These are phyloP conservation scores for Alnus glutinosa DNA, from an alignment of 306 rosid species.

Conservation along the genomic window DNA sequence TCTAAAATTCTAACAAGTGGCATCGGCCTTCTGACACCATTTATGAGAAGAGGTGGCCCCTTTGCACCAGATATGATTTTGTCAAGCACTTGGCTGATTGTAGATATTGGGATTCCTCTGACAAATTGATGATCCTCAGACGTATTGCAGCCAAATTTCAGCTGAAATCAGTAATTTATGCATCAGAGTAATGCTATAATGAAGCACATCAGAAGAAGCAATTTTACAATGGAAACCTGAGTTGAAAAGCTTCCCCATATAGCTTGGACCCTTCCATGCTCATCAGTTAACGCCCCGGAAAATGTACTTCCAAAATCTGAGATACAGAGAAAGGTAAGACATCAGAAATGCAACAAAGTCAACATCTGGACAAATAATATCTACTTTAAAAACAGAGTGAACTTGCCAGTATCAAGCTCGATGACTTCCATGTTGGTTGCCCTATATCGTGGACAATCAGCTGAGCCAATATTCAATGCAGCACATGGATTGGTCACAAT, in stretches of 20 bases:
- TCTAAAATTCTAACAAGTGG: constrained; percentile 86
- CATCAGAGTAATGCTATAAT: constrained; percentile 26
- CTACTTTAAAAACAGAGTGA: not conserved
- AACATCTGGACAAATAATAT: constrained; percentile 7
- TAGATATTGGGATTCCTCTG: constrained; percentile 85
- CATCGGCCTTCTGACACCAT: constrained; percentile 87
- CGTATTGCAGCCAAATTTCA: constrained; percentile 70
- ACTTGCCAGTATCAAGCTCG: constrained; percentile 94
- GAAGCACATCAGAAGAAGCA: not conserved
- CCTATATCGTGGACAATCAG: constrained; percentile 89
- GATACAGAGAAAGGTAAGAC: constrained; percentile 15
- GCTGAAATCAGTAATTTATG: constrained; percentile 50
- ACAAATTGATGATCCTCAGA: constrained; percentile 98
- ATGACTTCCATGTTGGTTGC: constrained; percentile 98
- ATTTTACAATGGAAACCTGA: constrained; percentile 58
- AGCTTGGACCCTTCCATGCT: constrained; percentile 92
- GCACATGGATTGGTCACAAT: constrained; percentile 93
- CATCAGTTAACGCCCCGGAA: constrained; percentile 92
- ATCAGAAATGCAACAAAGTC: constrained; percentile 19
- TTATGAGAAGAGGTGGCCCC: constrained; percentile 81
- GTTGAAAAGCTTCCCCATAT: constrained; percentile 99
- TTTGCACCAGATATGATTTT: constrained; percentile 72
- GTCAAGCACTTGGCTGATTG: constrained; percentile 88
- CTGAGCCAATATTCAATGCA: constrained; percentile 87
- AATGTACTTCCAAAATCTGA: constrained; percentile 95